Conservation (phyloP, 352 stramenopile genomes). For the Globisporangium paddicum region DNA sequence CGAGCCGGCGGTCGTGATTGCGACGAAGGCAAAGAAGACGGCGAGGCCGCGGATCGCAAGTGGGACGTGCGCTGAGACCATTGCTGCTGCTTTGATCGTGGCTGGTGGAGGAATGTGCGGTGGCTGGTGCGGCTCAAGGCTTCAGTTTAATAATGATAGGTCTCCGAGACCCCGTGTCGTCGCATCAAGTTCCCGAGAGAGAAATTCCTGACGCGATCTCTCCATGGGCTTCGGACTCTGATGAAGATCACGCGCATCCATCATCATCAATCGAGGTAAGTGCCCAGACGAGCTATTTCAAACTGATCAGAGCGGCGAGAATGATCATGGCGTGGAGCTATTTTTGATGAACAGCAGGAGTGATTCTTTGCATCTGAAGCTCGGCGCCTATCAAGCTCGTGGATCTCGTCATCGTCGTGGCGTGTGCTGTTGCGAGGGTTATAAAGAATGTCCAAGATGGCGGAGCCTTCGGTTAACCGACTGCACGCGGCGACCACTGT, state of each 20-base stretch:
- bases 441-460: background rate
- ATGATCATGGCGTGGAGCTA: background rate
- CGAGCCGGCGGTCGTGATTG: slow-evolving; percentile 26
- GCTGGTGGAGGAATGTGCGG: background rate
- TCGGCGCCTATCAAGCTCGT: too few relatives aligned
- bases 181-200: background rate
- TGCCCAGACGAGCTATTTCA: background rate
- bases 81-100: background rate
- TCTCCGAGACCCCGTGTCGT: background rate
- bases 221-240: background rate
- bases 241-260: background rate
- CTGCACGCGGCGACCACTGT: too few relatives aligned
- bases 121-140: background rate
- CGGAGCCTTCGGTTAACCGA: background rate
- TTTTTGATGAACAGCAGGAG: background rate
- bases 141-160: slow-evolving; percentile 2
- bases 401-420: too few relatives aligned
- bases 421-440: too few relatives aligned
- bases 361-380: background rate
- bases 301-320: background rate
- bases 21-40: slow-evolving; percentile 38
- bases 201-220: background rate
- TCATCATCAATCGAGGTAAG: background rate
- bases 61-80: slow-evolving; percentile 33
- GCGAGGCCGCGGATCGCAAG: slow-evolving; percentile 34